phyloP scores from a whole-genome alignment of 1,139 yeast genomes.

The Kodamaea ohmeri region DNA sequence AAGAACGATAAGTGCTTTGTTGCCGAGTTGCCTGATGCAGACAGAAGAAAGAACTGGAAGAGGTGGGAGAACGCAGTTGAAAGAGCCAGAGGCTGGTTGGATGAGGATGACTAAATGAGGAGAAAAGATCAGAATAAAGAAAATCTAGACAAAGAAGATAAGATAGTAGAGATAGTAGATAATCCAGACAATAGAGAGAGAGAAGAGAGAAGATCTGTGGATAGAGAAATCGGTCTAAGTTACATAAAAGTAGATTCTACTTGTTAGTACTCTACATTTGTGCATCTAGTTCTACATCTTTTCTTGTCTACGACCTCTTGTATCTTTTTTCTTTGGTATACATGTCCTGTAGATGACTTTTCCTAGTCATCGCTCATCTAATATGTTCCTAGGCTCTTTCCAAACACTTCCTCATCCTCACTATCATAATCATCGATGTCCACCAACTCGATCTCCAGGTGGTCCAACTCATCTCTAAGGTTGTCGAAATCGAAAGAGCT shows the following conservation, averaged over 20 bases:
- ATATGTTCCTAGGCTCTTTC: slow-evolving; percentile 6
- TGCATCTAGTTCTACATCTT: too few relatives aligned
- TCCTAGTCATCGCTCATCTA: too few relatives aligned
- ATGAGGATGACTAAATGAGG: slow-evolving; percentile 30
- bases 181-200: too few relatives aligned
- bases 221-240: too few relatives aligned
- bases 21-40: slow-evolving; percentile 58
- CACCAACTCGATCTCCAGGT: slow-evolving; percentile 16
- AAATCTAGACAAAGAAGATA: too few relatives aligned
- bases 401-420: slow-evolving; percentile 10
- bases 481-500: slow-evolving; percentile 31
- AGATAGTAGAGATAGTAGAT: too few relatives aligned
- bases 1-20: slow-evolving; percentile 44
- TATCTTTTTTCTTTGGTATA: too few relatives aligned
- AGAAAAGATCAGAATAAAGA: neutral
- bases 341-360: too few relatives aligned
- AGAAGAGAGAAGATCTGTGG: too few relatives aligned
- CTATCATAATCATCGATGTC: slow-evolving; percentile 31
- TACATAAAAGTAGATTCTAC: too few relatives aligned
- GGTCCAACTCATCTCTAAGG: slow-evolving; percentile 13
- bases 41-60: slow-evolving; percentile 64
- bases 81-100: slow-evolving; percentile 77
- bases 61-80: slow-evolving; percentile 82
- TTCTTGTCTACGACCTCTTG: too few relatives aligned
- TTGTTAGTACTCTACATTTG: too few relatives aligned